phyloP scores from a whole-genome alignment of 208 protist species.

The Entamoeba histolytica region DNA sequence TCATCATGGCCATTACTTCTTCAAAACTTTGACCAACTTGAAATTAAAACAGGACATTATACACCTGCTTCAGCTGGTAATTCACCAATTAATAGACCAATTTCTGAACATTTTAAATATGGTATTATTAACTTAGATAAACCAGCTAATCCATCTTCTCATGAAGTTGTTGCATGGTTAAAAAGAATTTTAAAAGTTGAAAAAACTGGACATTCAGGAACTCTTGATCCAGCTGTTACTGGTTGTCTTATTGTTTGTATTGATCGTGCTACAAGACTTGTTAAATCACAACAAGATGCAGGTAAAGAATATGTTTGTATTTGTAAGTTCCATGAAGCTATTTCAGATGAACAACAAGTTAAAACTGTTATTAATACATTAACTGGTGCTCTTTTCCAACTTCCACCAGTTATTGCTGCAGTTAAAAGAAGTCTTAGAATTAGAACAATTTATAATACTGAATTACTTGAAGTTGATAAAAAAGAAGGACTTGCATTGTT shows the following conservation, averaged over 20 bases:
- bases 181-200: slow-evolving; percentile 84
- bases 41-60: slow-evolving; percentile 80
- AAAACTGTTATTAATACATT: slow-evolving; percentile 68
- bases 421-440: slow-evolving; percentile 88
- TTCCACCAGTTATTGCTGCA: slow-evolving; percentile 88
- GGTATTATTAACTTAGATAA: slow-evolving; percentile 99
- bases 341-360: slow-evolving; percentile 44
- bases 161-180: slow-evolving; percentile 99
- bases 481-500: slow-evolving; percentile 83
- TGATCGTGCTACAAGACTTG: slow-evolving; percentile 88
- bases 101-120: slow-evolving; percentile 86
- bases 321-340: slow-evolving; percentile 69
- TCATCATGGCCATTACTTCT: slow-evolving; percentile 6
- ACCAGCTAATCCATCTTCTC: slow-evolving; percentile 95
- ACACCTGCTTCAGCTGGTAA: slow-evolving; percentile 73
- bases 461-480: slow-evolving; percentile 89
- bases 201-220: slow-evolving; percentile 96
- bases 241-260: slow-evolving; percentile 95
- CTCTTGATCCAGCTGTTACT: slow-evolving; percentile 90
- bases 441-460: slow-evolving; percentile 88
- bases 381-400: slow-evolving; percentile 91
- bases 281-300: slow-evolving; percentile 89
- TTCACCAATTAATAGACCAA: slow-evolving; percentile 77
- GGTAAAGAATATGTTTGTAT: slow-evolving; percentile 98
- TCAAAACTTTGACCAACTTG: slow-evolving; percentile 84